phyloP scores from a whole-genome alignment of 495 filamentous ascomycete species.

The Penicillium tannophilum region DNA sequence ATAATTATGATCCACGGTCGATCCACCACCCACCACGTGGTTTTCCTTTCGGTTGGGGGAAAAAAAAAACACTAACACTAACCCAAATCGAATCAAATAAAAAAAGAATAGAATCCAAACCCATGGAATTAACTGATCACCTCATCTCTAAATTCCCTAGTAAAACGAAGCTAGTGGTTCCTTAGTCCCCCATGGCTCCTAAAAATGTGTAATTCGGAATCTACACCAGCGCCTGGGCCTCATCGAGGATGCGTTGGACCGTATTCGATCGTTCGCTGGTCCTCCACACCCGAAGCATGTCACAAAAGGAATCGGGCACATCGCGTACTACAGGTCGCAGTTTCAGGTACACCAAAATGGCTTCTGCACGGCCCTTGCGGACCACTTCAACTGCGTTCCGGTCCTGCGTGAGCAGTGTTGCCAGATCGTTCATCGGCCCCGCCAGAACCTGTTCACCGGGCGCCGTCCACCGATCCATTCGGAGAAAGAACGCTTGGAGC shows the following conservation, averaged over 20 bases:
- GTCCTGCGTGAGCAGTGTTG: conserved; percentile 35
- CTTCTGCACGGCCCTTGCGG: conserved; percentile 44
- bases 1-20: conserved; percentile 14
- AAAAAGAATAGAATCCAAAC: neutral
- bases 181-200: neutral
- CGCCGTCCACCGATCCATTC: conserved; percentile 32
- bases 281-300: conserved; percentile 35
- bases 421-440: conserved; percentile 33
- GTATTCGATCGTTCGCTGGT: conserved; percentile 38
- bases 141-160: neutral
- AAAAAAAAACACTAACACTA: neutral
- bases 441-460: conserved; percentile 28
- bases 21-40: conserved; percentile 35
- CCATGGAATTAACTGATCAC: neutral
- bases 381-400: conserved; percentile 44
- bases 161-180: conserved; percentile 1
- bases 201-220: neutral
- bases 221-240: conserved; percentile 26
- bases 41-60: conserved; percentile 7
- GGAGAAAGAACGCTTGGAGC: conserved; percentile 42
- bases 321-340: conserved; percentile 30
- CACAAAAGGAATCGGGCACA: conserved; percentile 27
- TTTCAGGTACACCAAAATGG: conserved; percentile 38
- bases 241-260: conserved; percentile 42
- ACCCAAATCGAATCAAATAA: neutral